Base-by-base conservation (phyloP, 768 basidiomycete species). In the Omphalotus guepiniiformis region DNA sequence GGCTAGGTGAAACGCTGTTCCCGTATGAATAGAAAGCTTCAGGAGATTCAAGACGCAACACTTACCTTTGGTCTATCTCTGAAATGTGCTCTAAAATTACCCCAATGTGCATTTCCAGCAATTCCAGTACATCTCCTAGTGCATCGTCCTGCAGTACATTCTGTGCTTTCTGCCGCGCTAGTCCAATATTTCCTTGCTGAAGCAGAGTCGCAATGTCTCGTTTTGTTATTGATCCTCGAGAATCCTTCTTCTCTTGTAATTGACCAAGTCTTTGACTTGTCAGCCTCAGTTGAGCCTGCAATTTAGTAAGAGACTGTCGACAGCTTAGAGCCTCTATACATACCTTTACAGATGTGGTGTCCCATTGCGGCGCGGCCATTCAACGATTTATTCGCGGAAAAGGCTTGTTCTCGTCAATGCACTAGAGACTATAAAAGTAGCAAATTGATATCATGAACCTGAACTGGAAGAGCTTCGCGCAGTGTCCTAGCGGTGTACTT, bases 131-230 rank as follows among this genome's bases (percentile, higher is more conserved):
- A 55, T 85, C 81, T 7, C 73, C 76, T 51, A 74, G 68, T 7
- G 70, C 65, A 56, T 88, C 85, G 39, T 86, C 83, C 32, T 75
- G 68, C 21, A 85, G 74, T 39, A 85, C 60, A 55, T 75, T 80
- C 59, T 83, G 82, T 1, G 83, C 83, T 66, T 87, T 88, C n/a
- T 77, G 73, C 39, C 86, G 78, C 11, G 88, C 88, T 25, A 85
- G 63, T 13, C 68, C 69, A 43, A 84, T 65, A 45, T 84, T 78
- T 30, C 76, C 75, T 52, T 83, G 78, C 42, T 76, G 74, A 34
- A 90, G 69, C 15, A 83, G 63, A 11, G 76, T 81, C 4, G 84
- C 79, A 49, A 90, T 82, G 60, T 88, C 85, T 53, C 73, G 73
- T 54, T 83, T 74, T 16, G 75, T 78, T 36, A 86, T 78, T 28